Evolutionary conservation across 495 filamentous ascomycete species (phyloP), one percentile per base, ranked within the genome.

Genomic region (Neurospora sp.): DNA sequence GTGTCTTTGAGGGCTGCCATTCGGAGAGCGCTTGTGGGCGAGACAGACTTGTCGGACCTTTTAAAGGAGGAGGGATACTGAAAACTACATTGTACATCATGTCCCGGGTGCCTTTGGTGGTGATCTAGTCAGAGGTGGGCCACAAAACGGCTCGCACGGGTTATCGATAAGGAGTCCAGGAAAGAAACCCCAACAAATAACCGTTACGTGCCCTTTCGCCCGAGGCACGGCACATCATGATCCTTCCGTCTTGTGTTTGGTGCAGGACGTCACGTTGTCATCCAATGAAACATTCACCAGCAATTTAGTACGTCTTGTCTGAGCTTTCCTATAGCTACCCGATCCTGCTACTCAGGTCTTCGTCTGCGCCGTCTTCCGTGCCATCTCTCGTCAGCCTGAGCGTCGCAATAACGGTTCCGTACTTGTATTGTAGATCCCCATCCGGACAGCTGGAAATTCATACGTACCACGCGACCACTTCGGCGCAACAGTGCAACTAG

Each of bases 31-130:
- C 48, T 31, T 44, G 37, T 69, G 68, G 70, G 44, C 53, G 40
- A 69, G 53, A 69, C 76, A 72, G 75, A 70, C 68, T 73, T 71
- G 44, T 53, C 68, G 68, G 72, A 16, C 69, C 70, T 76, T 79
- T 76, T 74, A 77, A 75, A 72, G 69, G 31, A 69, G 70, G 53
- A 61, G 74, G 75, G 70, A 80, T 80, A 76, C 79, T 81, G 78
- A 81, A 78, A 81, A 75, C 80, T 81, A 81, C 79, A 79, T 79
- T 76, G 79, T 80, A 81, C 72, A 80, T 79, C 76, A 79, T 78
- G 80, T 80, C 78, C 79, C 77, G 79, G 74, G 74, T 72, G 70
- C 70, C 74, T 75, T 71, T 45, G 61, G 70, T 27, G 37, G 40
- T 39, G 53, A 69, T 70, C 35, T 53, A 44, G 70, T 70, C 38